A percentile compares a stretch with the other conserved stretches of the same genome.
These are phyloP conservation scores for Inga oerstediana DNA, from an alignment of 306 rosid genomes.

Conservation along the genomic window DNA sequence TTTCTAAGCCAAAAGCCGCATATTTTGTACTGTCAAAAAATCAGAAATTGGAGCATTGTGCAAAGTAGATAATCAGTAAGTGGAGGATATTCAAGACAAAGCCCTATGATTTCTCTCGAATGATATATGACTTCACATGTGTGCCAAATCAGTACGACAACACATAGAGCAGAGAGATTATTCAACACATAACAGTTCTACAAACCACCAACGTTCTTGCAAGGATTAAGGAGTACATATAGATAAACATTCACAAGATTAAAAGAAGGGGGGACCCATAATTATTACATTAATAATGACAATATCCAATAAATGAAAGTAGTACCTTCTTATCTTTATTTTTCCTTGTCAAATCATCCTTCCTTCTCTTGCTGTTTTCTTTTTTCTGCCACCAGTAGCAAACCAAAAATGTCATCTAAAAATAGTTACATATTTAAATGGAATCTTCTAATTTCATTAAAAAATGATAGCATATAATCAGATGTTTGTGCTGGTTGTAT, in stretches of 20 bases:
- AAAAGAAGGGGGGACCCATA: neutral
- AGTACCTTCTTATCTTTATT: slow-evolving; percentile 90
- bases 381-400: slow-evolving; percentile 67
- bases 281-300: neutral
- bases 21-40: neutral
- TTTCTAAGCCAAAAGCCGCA: neutral
- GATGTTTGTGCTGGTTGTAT: neutral
- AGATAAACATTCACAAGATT: slow-evolving; percentile 1
- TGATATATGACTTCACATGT: neutral
- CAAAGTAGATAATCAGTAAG: neutral
- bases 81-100: slow-evolving; percentile 18
- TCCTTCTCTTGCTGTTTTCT: slow-evolving; percentile 96
- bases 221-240: slow-evolving; percentile 5
- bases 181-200: slow-evolving; percentile 8
- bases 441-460: neutral
- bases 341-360: slow-evolving; percentile 82
- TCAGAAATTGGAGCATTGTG: neutral
- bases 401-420: slow-evolving; percentile 16
- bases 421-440: neutral
- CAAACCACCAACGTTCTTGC: neutral
- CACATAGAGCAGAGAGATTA: neutral
- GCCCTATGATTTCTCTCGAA: neutral
- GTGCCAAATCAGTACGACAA: slow-evolving; percentile 2
- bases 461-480: neutral
- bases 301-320: slow-evolving; percentile 14